Conservation (phyloP, 2,329 filamentous ascomycete species). For the Hortaea sp. region DNA sequence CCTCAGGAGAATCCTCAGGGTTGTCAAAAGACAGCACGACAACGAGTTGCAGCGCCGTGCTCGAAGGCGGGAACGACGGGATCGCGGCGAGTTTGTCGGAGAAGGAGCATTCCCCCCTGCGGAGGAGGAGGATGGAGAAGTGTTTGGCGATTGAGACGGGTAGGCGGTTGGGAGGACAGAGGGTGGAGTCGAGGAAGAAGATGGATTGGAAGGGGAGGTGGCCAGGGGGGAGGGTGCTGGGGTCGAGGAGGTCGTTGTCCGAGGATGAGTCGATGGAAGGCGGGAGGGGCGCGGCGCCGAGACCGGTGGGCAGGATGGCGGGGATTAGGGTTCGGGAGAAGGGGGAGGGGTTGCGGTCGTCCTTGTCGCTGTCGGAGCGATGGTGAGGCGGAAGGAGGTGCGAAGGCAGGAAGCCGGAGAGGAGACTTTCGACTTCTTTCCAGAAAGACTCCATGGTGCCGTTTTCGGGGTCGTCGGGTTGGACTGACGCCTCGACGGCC, state of each 20-base stretch:
- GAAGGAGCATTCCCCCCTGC: conserved; percentile 76
- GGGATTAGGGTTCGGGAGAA: conserved; percentile 32
- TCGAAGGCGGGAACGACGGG: conserved; percentile 49
- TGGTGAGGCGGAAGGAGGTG: not conserved
- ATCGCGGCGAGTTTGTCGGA: conserved; percentile 74
- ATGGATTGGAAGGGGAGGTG: conserved; percentile 34
- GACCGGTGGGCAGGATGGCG: conserved; percentile 46
- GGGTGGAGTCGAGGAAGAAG: conserved; percentile 60
- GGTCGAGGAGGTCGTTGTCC: conserved; percentile 23
- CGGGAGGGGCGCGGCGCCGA: conserved; percentile 60
- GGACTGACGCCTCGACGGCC: not conserved
- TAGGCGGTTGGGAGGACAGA: conserved; percentile 50
- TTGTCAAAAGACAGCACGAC: conserved; percentile 54
- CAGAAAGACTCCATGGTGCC: conserved; percentile 37
- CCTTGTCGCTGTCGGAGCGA: not conserved
- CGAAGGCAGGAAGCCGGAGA: not conserved
- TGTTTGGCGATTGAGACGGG: conserved; percentile 40
- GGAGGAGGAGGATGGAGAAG: conserved; percentile 72
- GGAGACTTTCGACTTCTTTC: conserved; percentile 38
- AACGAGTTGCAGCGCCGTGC: conserved; percentile 61
- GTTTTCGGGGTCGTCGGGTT: conserved; percentile 4
- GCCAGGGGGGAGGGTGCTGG: conserved; percentile 34
- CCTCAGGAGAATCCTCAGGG: too few relatives aligned
- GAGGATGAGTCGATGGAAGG: conserved; percentile 14
- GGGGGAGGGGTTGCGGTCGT: not conserved